Evolutionary conservation across 352 stramenopile genomes (phyloP).

Genomic region (Phytophthora niederhauseri): DNA sequence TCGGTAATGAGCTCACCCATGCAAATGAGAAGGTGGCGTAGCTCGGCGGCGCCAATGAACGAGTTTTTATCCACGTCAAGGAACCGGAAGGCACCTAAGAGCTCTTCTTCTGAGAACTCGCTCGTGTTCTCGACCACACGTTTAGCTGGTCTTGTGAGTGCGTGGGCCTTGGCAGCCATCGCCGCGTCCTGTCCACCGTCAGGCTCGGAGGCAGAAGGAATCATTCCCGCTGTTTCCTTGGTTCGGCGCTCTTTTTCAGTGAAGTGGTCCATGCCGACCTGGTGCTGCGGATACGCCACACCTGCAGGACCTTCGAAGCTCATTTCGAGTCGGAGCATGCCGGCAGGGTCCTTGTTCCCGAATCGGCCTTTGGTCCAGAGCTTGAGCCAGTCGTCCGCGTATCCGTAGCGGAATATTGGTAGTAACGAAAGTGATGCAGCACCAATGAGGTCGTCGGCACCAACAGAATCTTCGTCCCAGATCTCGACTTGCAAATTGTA

Average conservation of each 20-base stretch:
- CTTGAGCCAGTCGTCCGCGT: constrained; percentile 89
- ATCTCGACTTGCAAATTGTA: constrained; percentile 91
- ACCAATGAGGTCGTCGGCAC: constrained; percentile 92
- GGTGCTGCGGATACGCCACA: constrained; percentile 92
- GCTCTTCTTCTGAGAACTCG: constrained; percentile 94
- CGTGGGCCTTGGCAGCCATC: constrained; percentile 29
- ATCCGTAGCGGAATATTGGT: constrained; percentile 91
- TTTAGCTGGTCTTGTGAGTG: constrained; percentile 30
- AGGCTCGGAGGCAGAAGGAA: constrained; percentile 14
- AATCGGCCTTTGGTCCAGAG: constrained; percentile 90
- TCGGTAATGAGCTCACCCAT: constrained; percentile 97
- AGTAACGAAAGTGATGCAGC: constrained; percentile 82
- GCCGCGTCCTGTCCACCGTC: constrained; percentile 29
- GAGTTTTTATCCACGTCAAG: constrained; percentile 95
- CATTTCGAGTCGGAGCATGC: constrained; percentile 89
- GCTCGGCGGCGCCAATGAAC: constrained; percentile 92
- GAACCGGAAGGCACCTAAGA: constrained; percentile 91
- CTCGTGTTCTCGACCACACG: constrained; percentile 44
- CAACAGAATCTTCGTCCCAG: constrained; percentile 92
- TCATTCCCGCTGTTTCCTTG: constrained; percentile 55
- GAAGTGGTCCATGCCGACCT: constrained; percentile 78
- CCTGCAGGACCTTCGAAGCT: constrained; percentile 83
- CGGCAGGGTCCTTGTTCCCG: constrained; percentile 83
- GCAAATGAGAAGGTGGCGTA: constrained; percentile 94
- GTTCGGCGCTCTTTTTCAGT: constrained; percentile 74